Base-by-base conservation (phyloP, 2,329 filamentous ascomycete species). In the Zymoseptoria brevis region DNA sequence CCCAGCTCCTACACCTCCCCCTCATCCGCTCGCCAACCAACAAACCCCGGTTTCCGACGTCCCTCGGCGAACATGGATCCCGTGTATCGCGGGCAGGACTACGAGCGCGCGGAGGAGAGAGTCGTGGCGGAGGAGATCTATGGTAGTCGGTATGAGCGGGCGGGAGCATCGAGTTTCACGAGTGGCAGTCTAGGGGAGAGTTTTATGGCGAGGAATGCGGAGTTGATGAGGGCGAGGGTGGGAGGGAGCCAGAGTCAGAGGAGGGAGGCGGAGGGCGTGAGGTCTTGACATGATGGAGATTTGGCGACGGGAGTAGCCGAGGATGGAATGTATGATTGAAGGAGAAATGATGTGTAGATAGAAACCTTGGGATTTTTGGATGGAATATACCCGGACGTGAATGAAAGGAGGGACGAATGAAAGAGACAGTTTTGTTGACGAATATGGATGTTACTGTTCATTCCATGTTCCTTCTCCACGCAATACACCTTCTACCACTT, bases 191-290 rank as follows among this genome's bases (percentile, higher is more conserved):
- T 73, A 21, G 72, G 72, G 8, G 72, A 73, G 65, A 66, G 62
- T 5, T 74, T 67, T 53, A 74, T 74, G 72, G 68, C 67, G 8
- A 58, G 64, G 21, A 69, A 71, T 61, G 71, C 71, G n/a, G 69
- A 71, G 60, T 58, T 65, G 57, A 63, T 72, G 63, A 67, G 29
- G 30, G 41, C 24, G 29, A 24, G 51, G 22, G 22, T 62, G 21
- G 58, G 60, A 50, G 58, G 59, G 13, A 60, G 63, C 6, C 54
- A 52, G 51, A 30, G 58, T 35, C 35, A 45, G 16, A 45, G 35
- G 16, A 16, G 35, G 35, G 35, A 45, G 35, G 35, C 35, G 2
- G 35, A 45, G 16, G 35, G 35, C 4, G 35, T 45, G 35, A 45
- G 35, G 13, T 45, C 35, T 45, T 45, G 35, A 45, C 2, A 13